phyloP scores from a whole-genome alignment of 2,329 filamentous ascomycete species.

The Talaromyces albobiverticillius region DNA sequence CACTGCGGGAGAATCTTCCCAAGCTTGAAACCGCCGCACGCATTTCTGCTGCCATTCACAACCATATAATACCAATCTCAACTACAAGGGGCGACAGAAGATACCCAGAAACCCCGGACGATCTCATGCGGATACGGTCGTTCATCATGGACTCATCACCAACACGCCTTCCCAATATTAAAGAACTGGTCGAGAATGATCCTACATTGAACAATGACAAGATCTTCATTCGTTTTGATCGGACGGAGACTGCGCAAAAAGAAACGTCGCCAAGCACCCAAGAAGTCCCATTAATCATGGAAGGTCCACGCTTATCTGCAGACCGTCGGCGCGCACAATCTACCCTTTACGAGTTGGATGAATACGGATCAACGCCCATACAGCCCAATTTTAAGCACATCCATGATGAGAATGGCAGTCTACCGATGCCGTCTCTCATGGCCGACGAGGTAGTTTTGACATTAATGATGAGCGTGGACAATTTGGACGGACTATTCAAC shows the following conservation, averaged over 20 bases:
- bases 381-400: constrained; percentile 6
- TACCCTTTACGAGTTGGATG: constrained; percentile 34
- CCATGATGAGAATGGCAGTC: constrained; percentile 18
- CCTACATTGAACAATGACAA: constrained; percentile 6
- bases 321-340: neutral
- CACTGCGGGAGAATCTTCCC: constrained; percentile 23
- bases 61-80: neutral
- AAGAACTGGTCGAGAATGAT: neutral
- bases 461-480: constrained; percentile 51
- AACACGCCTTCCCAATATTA: constrained; percentile 8
- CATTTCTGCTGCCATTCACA: neutral
- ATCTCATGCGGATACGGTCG: constrained; percentile 4
- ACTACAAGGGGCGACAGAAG: neutral
- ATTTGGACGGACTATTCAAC: constrained; percentile 55
- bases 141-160: constrained; percentile 9
- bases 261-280: neutral
- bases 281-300: constrained; percentile 13
- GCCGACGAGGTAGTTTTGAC: constrained; percentile 51
- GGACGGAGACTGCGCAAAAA: constrained; percentile 1
- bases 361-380: constrained; percentile 22
- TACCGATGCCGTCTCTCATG: constrained; percentile 39
- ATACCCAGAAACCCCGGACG: constrained; percentile 15
- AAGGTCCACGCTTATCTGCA: neutral
- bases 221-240: constrained; percentile 6
- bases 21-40: constrained; percentile 21